These are phyloP conservation scores for Calonectria fujianensis DNA, from an alignment of 2,329 filamentous ascomycete species.

Conservation along the genomic window DNA sequence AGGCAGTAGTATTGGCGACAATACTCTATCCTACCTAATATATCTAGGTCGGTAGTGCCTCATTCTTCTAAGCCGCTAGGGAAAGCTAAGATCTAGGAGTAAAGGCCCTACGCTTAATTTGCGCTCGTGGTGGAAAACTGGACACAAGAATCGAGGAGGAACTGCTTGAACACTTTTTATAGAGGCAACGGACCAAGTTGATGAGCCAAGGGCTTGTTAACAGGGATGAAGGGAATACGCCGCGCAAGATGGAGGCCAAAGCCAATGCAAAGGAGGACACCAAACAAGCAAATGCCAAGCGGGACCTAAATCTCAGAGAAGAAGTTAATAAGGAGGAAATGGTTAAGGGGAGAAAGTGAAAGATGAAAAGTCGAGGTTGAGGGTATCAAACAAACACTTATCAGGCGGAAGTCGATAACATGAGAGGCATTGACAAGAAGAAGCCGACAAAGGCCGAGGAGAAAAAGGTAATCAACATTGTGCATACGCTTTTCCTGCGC, in stretches of 20 bases:
- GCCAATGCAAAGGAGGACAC: conserved; percentile 34
- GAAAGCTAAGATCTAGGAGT: no score
- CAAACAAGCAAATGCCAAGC: conserved; percentile 43
- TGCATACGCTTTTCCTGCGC: no score
- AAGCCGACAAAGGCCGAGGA: conserved; percentile 37
- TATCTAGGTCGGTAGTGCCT: no score
- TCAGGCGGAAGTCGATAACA: conserved; percentile 19
- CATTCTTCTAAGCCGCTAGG: no score
- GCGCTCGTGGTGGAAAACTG: conserved; percentile 92
- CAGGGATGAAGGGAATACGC: conserved; percentile 52
- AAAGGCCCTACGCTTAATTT: conserved; percentile 72
- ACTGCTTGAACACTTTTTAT: conserved; percentile 89
- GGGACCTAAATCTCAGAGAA: conserved; percentile 30
- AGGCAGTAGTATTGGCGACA: no score
- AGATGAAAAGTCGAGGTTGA: conserved; percentile 35
- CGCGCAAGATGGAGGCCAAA: conserved; percentile 31
- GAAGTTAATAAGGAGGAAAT: conserved; percentile 37
- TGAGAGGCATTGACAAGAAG: conserved; percentile 34
- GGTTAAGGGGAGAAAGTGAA: conserved; percentile 46
- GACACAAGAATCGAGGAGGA: conserved; percentile 87
- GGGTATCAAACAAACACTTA: conserved; percentile 28
- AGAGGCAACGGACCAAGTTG: conserved; percentile 75
- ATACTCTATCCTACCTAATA: no score
- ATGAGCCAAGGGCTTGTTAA: conserved; percentile 54
- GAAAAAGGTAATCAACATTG: conserved; percentile 49